These are phyloP conservation scores for Barnettozyma sp. DNA, from an alignment of 805 yeast genomes.

Conservation along the genomic window DNA sequence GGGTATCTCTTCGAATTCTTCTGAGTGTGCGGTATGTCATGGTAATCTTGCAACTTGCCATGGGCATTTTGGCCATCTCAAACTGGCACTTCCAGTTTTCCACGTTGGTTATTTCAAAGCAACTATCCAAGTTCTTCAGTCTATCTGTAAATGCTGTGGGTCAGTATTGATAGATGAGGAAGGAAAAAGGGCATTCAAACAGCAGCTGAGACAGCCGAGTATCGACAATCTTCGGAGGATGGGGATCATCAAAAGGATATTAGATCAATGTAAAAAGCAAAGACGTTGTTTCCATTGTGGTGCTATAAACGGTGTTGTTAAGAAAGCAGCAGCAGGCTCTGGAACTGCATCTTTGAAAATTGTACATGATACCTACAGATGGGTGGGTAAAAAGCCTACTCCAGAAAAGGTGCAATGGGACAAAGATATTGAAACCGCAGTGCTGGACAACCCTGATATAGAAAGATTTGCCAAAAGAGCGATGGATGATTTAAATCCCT, in stretches of 20 bases:
- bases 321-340: slow-evolving; percentile 87
- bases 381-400: slow-evolving; percentile 85
- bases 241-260: slow-evolving; percentile 73
- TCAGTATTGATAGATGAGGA: slow-evolving; percentile 66
- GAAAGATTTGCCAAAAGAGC: slow-evolving; percentile 83
- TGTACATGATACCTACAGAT: slow-evolving; percentile 91
- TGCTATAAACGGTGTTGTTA: slow-evolving; percentile 91
- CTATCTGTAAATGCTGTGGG: slow-evolving; percentile 87
- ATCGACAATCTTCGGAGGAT: slow-evolving; percentile 88
- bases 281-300: slow-evolving; percentile 85
- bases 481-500: slow-evolving; percentile 89
- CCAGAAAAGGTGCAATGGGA: slow-evolving; percentile 87
- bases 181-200: slow-evolving; percentile 57
- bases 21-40: slow-evolving; percentile 85
- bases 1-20: slow-evolving; percentile 89
- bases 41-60: slow-evolving; percentile 92
- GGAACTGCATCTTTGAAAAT: slow-evolving; percentile 93
- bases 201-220: slow-evolving; percentile 81
- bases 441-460: slow-evolving; percentile 73
- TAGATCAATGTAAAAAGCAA: slow-evolving; percentile 94
- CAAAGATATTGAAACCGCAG: slow-evolving; percentile 71
- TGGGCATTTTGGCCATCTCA: slow-evolving; percentile 96
- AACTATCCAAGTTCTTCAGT: slow-evolving; percentile 79
- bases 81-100: slow-evolving; percentile 90
- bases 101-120: slow-evolving; percentile 96